These are phyloP conservation scores for Parmelia sp. DNA, from an alignment of 495 filamentous ascomycete species.

Conservation along the genomic window DNA sequence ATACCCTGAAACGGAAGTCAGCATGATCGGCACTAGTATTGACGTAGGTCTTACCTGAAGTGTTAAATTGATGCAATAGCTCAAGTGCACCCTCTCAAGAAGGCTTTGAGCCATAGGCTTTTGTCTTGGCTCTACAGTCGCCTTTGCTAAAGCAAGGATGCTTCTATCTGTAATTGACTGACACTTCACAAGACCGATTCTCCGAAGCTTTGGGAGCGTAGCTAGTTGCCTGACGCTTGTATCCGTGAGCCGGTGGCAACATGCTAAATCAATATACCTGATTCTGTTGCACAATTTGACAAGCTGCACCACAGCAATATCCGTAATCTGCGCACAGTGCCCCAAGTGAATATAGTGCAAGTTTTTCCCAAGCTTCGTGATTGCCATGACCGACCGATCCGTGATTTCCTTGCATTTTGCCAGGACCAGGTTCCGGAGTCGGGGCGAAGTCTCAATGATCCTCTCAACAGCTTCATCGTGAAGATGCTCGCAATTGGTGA, in stretches of 20 bases:
- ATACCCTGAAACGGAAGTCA: constrained; percentile 63
- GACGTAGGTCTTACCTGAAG: constrained; percentile 54
- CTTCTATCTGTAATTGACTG: constrained; percentile 79
- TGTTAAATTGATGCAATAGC: constrained; percentile 83
- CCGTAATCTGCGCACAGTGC: constrained; percentile 86
- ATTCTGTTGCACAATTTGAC: constrained; percentile 87
- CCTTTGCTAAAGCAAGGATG: constrained; percentile 73
- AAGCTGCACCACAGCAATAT: constrained; percentile 73
- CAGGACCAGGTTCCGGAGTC: constrained; percentile 85
- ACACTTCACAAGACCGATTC: constrained; percentile 95
- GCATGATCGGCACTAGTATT: constrained; percentile 13
- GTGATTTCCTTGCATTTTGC: constrained; percentile 92
- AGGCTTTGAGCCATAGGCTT: constrained; percentile 50
- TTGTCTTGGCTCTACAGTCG: constrained; percentile 35
- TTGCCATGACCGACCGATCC: constrained; percentile 78
- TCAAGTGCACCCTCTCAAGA: constrained; percentile 91
- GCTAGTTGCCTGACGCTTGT: constrained; percentile 78
- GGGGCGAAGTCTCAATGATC: constrained; percentile 78
- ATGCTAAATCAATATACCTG: constrained; percentile 94
- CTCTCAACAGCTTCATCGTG: constrained; percentile 80
- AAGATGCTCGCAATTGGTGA: constrained; percentile 78
- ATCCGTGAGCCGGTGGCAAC: constrained; percentile 87
- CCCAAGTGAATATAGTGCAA: constrained; percentile 93
- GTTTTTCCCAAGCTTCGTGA: constrained; percentile 87
- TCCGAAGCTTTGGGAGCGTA: constrained; percentile 79